Percentiles rank a stretch among this genome's conserved stretches.
Evolutionary conservation across 352 stramenopile genomes (phyloP).

Genomic region (Phytopythium montanum): DNA sequence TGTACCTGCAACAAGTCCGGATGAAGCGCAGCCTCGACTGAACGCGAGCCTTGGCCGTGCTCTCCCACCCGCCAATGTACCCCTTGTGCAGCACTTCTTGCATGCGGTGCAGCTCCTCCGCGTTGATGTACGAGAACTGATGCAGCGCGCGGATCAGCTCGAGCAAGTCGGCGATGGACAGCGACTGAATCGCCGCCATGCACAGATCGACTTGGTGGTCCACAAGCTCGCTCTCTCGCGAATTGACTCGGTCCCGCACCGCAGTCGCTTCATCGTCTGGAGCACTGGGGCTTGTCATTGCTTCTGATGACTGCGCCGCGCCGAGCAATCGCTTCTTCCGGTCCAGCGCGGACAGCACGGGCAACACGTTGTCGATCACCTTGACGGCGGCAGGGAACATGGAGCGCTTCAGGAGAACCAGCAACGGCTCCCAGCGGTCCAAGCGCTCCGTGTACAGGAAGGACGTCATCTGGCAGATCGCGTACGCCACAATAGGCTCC

Average conservation of each 20-base stretch:
- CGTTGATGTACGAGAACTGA: conserved; percentile 75
- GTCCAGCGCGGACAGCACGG: conserved; percentile 56
- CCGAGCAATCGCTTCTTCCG: conserved; percentile 27
- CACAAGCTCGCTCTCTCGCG: conserved; percentile 9
- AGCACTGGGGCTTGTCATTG: conserved; percentile 7
- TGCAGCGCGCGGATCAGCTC: conserved; percentile 50
- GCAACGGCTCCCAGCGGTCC: conserved; percentile 78
- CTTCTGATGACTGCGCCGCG: conserved; percentile 9
- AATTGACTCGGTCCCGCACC: background rate
- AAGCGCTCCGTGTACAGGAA: conserved; percentile 73
- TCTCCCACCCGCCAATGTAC: conserved; percentile 78
- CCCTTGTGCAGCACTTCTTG: conserved; percentile 78
- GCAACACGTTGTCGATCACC: conserved; percentile 72
- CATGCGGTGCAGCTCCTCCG: conserved; percentile 61
- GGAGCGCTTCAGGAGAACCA: conserved; percentile 67
- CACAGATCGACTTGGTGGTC: conserved; percentile 64
- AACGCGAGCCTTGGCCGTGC: conserved; percentile 59
- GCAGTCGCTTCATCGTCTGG: background rate
- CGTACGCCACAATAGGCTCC: conserved; percentile 83
- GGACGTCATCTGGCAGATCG: conserved; percentile 78
- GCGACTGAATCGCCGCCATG: conserved; percentile 67
- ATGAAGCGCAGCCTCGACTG: conserved; percentile 70
- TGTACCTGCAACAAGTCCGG: conserved; percentile 62
- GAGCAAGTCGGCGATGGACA: conserved; percentile 66
- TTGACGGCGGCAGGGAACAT: conserved; percentile 59